A percentile compares a stretch with the other conserved stretches of the same genome.
Evolutionary conservation across 2,329 filamentous ascomycete genomes (phyloP).

Genomic region (Pseudophaeomoniella oleicola): DNA sequence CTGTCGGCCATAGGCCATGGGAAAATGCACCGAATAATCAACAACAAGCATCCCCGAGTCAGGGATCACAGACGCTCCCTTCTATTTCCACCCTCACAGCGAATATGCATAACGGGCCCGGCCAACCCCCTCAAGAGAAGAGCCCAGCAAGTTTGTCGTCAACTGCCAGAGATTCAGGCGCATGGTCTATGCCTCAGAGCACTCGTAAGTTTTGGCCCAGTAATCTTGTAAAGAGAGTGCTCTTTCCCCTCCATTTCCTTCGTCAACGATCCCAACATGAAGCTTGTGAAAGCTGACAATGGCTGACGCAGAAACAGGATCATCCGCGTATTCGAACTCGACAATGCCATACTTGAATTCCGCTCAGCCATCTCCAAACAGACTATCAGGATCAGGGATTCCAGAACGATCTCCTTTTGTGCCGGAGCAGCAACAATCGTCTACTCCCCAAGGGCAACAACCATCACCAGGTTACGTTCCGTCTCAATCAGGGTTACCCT

Average conservation of each 20-base stretch:
- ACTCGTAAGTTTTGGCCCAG: conserved; percentile 29
- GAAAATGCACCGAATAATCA: conserved; percentile 20
- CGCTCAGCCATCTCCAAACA: conserved; percentile 30
- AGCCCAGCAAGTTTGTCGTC: conserved; percentile 27
- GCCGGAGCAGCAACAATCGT: conserved; percentile 22
- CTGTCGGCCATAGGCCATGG: conserved; percentile 27
- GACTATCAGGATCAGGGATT: conserved; percentile 17
- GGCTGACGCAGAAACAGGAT: conserved; percentile 19
- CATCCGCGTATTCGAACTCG: conserved; percentile 32
- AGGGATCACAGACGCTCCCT: conserved; percentile 26
- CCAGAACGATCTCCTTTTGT: conserved; percentile 26
- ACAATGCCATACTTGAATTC: conserved; percentile 28
- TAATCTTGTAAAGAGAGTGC: conserved; percentile 2
- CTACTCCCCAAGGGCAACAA: conserved; percentile 22
- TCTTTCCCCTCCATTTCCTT: conserved; percentile 4
- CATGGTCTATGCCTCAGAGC: conserved; percentile 45
- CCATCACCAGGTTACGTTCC: conserved; percentile 23
- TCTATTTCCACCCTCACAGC: conserved; percentile 32
- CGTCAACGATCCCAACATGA: too few relatives aligned
- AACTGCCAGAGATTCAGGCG: conserved; percentile 41
- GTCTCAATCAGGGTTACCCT: conserved; percentile 34
- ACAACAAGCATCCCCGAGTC: conserved; percentile 19
- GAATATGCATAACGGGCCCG: conserved; percentile 19
- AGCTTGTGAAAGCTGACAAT: conserved; percentile 9
- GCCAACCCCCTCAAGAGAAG: conserved; percentile 22